Base-by-base conservation (phyloP, 352 stramenopile species). In the Phytophthora uliginosa region DNA sequence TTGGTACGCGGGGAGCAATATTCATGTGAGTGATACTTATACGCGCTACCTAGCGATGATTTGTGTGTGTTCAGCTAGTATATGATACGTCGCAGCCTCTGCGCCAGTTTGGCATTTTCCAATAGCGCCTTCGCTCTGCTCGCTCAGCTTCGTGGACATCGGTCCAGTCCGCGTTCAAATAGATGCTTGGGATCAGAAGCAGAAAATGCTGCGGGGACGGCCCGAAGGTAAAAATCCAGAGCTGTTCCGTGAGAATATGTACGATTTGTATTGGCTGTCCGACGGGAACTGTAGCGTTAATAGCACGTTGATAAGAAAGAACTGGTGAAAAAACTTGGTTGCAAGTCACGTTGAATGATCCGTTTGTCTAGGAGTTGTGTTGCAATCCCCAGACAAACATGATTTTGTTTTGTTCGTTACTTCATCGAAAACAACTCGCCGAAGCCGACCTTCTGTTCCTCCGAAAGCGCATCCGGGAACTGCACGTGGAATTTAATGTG, bases 401-500 rank as follows among this genome's bases (percentile, higher is more conserved):
- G 47, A 34, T 38, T 33, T 74, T 63, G n/a, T 31, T 33, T 74
- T 63, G 40, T 68, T 73, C 7, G 38, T 45, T 45, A 85, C 55
- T 82, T 70, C 58, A 81, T 82, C 20, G 73, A 73, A 67, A 91
- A 91, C 59, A 91, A 69, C 7, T 83, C 53, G 45, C 79, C 73
- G 55, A 91, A 91, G 34, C 86, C 84, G 58, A 79, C 55, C 42
- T 90, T 89, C 59, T 99, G 96, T 50, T 92, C 77, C 6, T 91
- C 75, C 6, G 87, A 93, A 52, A 99, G 86, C 22, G 80, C 69
- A 53, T 97, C 89, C 8, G 97, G 97, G 78, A 99, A 99, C 66
- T 94, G 74, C 4, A 99, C 95, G 63, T 98, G 92, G 81, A 99
- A 98, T 36, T 97, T 99, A 64, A 99, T 95, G 77, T 97, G 97